Percentiles rank a stretch among this genome's conserved stretches.
Evolutionary conservation across 2,329 filamentous ascomycete species (phyloP).

Genomic region (Cercospora sojina): DNA sequence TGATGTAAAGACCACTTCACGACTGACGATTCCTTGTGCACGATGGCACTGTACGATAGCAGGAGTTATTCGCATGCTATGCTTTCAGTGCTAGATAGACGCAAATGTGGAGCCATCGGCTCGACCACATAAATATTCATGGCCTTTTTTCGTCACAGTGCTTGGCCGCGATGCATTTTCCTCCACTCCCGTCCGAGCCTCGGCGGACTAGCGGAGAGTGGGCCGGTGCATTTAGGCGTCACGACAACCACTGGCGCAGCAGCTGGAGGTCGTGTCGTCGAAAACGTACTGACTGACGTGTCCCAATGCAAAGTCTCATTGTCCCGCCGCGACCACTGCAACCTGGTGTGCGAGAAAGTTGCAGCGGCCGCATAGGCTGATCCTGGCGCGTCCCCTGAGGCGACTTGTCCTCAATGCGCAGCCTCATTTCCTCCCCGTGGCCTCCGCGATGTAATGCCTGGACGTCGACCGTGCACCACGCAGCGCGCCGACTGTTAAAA

Average conservation of each 20-base stretch:
- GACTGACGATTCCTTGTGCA: not conserved
- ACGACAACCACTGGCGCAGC: not conserved
- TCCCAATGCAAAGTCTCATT: not conserved
- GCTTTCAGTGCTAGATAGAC: not conserved
- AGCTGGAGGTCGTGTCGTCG: not conserved
- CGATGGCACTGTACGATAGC: too few relatives aligned
- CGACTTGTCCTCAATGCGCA: constrained; percentile 9
- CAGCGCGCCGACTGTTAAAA: not conserved
- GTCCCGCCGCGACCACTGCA: not conserved
- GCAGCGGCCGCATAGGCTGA: not conserved
- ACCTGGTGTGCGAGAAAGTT: not conserved
- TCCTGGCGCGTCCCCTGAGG: constrained; percentile 2
- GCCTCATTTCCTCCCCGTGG: not conserved
- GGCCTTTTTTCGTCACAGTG: not conserved
- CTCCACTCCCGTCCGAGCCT: constrained; percentile 3
- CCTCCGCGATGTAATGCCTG: constrained; percentile 4
- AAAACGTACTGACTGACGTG: constrained; percentile 3
- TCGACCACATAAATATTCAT: not conserved
- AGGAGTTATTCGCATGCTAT: not conserved
- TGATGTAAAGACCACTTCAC: not conserved
- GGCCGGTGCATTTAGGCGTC: not conserved
- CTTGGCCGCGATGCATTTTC: not conserved
- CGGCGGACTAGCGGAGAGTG: not conserved
- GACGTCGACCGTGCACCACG: constrained; percentile 8
- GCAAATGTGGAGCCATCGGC: not conserved